These are phyloP conservation scores for Cenococcum geophilum DNA, from an alignment of 495 filamentous ascomycete species.

Conservation along the genomic window DNA sequence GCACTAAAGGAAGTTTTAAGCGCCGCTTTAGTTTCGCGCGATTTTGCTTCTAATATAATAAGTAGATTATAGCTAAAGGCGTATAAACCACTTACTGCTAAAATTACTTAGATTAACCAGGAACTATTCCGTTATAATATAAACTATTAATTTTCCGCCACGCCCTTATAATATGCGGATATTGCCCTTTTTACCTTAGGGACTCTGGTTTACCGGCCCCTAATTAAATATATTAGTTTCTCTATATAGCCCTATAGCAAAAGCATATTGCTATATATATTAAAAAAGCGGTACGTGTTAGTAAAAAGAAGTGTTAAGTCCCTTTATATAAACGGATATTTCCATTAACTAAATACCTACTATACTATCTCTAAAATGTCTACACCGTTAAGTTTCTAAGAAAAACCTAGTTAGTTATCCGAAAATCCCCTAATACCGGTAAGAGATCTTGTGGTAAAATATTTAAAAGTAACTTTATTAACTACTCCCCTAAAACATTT, in stretches of 20 bases:
- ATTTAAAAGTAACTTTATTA: background rate
- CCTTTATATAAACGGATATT: constrained; percentile 4
- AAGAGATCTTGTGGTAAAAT: background rate
- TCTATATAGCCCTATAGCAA: constrained; percentile 2
- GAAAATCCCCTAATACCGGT: too few species aligned
- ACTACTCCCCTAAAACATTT: background rate
- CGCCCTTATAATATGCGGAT: constrained; percentile 8
- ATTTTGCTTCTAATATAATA: constrained; percentile 29
- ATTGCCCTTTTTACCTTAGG: constrained; percentile 10
- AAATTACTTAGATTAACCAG: constrained; percentile 17
- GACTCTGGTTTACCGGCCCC: background rate
- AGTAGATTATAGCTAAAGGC: constrained; percentile 22
- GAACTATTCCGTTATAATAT: constrained; percentile 20
- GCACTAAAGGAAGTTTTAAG: background rate
- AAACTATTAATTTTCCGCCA: constrained; percentile 22
- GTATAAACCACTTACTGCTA: constrained; percentile 25
- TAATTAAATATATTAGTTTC: constrained; percentile 9
- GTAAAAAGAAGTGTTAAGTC: constrained; percentile 1
- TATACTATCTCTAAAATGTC: constrained; percentile 11
- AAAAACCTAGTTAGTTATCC: too few species aligned
- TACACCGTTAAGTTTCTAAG: constrained; percentile 1
- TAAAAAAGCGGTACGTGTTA: background rate
- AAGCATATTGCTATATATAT: constrained; percentile 9
- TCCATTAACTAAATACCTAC: constrained; percentile 8
- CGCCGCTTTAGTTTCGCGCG: constrained; percentile 10